These are phyloP conservation scores for Uronychia binucleata DNA, from an alignment of 73 alveolate species.

Conservation along the genomic window DNA sequence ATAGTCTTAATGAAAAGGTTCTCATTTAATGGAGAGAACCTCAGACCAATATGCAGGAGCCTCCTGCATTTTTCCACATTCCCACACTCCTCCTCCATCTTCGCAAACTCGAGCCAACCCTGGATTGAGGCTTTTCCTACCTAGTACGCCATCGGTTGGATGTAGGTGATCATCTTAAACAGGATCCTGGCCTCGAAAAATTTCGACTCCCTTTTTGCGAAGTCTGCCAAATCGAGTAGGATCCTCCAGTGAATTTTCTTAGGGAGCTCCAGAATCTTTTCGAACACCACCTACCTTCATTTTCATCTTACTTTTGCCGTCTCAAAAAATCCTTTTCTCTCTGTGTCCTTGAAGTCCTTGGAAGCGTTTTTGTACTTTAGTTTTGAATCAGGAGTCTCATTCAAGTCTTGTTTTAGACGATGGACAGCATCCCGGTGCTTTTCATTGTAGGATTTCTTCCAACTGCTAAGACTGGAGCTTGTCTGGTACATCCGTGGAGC, in stretches of 20 bases:
- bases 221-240: slow-evolving; percentile 68
- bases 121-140: neutral
- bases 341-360: slow-evolving; percentile 29
- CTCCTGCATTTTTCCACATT: slow-evolving; percentile 48
- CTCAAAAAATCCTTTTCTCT: slow-evolving; percentile 11
- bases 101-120: slow-evolving; percentile 76
- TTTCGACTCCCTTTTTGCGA: slow-evolving; percentile 63
- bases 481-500: no score
- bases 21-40: slow-evolving; percentile 65
- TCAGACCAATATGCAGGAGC: slow-evolving; percentile 59
- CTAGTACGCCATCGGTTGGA: slow-evolving; percentile 53
- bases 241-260: slow-evolving; percentile 64
- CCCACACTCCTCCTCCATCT: slow-evolving; percentile 82
- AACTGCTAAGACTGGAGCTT: no score
- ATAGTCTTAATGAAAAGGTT: slow-evolving; percentile 54
- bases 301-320: slow-evolving; percentile 8
- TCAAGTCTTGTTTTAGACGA: slow-evolving; percentile 4
- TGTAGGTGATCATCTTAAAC: slow-evolving; percentile 36
- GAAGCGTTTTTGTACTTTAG: neutral
- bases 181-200: slow-evolving; percentile 58
- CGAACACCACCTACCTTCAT: no score
- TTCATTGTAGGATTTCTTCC: slow-evolving; percentile 9
- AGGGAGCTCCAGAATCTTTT: slow-evolving; percentile 13
- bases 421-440: slow-evolving; percentile 3
- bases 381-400: slow-evolving; percentile 31